Evolutionary conservation across 2,329 filamentous ascomycete species (phyloP).

Genomic region (Colletotrichum sp.): DNA sequence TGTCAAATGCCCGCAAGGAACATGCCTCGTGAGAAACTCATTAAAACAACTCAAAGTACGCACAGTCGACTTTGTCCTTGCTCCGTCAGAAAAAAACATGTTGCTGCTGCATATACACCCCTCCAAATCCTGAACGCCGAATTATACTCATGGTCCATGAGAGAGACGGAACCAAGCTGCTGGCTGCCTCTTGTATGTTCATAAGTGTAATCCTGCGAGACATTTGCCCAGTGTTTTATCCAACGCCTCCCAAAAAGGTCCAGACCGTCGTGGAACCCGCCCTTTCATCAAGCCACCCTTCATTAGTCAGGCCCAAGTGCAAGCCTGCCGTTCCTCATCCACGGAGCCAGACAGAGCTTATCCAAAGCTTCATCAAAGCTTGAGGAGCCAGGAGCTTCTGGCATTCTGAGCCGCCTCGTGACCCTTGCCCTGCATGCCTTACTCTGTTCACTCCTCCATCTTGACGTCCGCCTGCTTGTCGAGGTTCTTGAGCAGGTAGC

Average conservation of each 20-base stretch:
- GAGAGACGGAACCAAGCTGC: not conserved
- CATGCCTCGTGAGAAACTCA: not conserved
- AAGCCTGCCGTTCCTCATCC: not conserved
- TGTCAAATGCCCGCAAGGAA: not conserved
- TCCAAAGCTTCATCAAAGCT: not conserved
- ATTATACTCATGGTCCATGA: not conserved
- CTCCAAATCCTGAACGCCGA: not conserved
- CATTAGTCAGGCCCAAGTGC: not conserved
- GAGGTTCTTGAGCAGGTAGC: slow-evolving; percentile 85
- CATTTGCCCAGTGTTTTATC: not conserved
- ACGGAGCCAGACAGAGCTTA: not conserved
- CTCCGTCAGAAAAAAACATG: not conserved
- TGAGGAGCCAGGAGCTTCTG: not conserved
- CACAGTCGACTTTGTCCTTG: not conserved
- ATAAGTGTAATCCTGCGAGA: not conserved
- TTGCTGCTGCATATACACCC: not conserved
- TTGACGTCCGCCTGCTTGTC: slow-evolving; percentile 60
- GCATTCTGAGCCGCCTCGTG: not conserved
- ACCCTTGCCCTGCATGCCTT: not conserved
- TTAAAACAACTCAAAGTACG: not conserved
- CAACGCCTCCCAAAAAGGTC: slow-evolving; percentile 2
- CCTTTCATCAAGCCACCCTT: slow-evolving; percentile 9
- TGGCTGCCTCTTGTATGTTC: not conserved
- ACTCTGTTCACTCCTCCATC: slow-evolving; percentile 55
- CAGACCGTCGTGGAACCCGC: slow-evolving; percentile 13